Evolutionary conservation across 176 grass and related monocot genomes (phyloP).

Genomic region (Carex scoparia): DNA sequence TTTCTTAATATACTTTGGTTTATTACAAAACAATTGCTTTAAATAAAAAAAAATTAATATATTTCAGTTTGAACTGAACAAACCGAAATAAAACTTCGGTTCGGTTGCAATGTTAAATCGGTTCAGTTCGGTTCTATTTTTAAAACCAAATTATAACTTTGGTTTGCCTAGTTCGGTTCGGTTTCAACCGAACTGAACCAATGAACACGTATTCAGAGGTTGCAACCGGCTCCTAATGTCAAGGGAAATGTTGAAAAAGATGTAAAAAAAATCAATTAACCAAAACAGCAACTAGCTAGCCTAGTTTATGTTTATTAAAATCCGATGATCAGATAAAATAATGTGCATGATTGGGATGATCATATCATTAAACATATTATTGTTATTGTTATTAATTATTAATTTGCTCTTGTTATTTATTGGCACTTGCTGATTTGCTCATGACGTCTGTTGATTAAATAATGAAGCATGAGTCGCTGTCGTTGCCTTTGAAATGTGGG

Average conservation of each 20-base stretch:
- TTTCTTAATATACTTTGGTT: no score
- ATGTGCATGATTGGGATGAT: constrained; percentile 23
- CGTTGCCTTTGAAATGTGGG: constrained; percentile 17
- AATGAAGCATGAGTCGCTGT: constrained; percentile 12
- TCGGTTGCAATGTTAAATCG: no score
- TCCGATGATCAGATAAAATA: constrained; percentile 26
- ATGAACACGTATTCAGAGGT: not conserved
- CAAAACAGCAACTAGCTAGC: not conserved
- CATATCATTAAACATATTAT: constrained; percentile 11
- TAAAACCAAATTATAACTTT: no score
- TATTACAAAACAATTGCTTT: no score
- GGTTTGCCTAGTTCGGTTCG: no score
- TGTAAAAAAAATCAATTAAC: not conserved
- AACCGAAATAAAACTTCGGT: no score
- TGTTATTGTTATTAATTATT: not conserved
- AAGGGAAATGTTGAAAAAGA: not conserved
- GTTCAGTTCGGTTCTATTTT: no score
- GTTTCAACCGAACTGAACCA: no score
- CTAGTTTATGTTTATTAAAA: constrained; percentile 5
- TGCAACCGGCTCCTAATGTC: constrained; percentile 1
- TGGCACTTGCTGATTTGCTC: constrained; percentile 19
- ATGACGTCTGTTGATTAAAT: constrained; percentile 23
- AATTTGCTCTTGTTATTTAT: not conserved
- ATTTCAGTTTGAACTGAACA: no score
- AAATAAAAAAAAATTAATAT: no score